A percentile compares a stretch with the other conserved stretches of the same genome.
phyloP scores from a whole-genome alignment of 2,329 filamentous ascomycete genomes.

The Lachnum nothofagi region DNA sequence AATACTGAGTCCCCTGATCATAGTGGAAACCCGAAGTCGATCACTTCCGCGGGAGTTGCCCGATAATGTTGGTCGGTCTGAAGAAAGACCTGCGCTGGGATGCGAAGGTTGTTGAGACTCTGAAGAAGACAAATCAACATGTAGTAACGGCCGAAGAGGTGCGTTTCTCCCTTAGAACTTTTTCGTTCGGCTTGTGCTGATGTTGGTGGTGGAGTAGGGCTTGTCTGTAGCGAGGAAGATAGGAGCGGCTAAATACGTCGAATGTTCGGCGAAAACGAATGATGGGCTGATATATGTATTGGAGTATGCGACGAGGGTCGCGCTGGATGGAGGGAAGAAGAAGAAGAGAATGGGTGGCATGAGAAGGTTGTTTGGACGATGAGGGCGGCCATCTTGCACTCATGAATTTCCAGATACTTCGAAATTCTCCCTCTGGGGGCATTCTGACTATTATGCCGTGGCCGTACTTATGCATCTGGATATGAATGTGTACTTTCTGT shows the following conservation, averaged over 20 bases:
- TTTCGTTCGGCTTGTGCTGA: background rate
- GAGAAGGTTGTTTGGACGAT: too few species aligned
- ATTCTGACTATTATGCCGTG: too few species aligned
- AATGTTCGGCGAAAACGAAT: conserved; percentile 6
- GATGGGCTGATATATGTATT: conserved; percentile 6
- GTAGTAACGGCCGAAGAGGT: conserved; percentile 1
- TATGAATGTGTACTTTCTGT: too few species aligned
- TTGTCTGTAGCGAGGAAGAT: background rate
- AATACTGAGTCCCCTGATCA: background rate
- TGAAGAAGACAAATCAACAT: background rate
- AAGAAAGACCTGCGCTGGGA: conserved; percentile 5
- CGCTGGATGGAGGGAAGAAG: too few species aligned
- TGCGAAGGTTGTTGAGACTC: background rate
- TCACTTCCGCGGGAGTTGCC: background rate
- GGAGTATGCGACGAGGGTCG: background rate
- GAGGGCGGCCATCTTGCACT: too few species aligned
- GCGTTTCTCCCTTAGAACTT: background rate
- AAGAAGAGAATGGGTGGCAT: too few species aligned
- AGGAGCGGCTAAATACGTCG: conserved; percentile 2
- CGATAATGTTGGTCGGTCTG: conserved; percentile 4
- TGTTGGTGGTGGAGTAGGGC: too few species aligned
- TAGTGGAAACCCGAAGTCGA: background rate
- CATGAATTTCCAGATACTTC: too few species aligned
- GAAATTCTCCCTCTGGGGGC: too few species aligned
- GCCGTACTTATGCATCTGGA: too few species aligned